Evolutionary conservation across 805 yeast species (phyloP).

Genomic region (Cyberlindnera mycetangii): DNA sequence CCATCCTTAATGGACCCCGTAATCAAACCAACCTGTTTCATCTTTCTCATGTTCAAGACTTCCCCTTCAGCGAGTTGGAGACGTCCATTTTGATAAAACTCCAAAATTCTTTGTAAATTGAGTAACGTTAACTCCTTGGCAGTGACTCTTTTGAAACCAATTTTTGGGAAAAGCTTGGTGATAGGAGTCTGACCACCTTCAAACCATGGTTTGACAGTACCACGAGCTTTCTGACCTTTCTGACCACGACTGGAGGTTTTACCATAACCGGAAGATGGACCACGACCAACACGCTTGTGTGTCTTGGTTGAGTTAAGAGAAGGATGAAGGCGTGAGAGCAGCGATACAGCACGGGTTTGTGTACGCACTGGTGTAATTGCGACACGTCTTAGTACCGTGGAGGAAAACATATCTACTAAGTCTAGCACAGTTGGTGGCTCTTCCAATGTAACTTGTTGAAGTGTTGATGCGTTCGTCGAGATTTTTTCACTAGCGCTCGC

Average conservation of each 20-base stretch:
- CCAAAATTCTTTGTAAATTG: constrained; percentile 66
- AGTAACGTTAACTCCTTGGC: constrained; percentile 46
- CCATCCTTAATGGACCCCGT: constrained; percentile 75
- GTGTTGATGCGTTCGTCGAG: neutral
- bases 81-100: constrained; percentile 67
- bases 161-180: constrained; percentile 77
- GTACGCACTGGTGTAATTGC: constrained; percentile 3
- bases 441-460: neutral
- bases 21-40: constrained; percentile 72
- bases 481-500: neutral
- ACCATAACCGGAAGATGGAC: constrained; percentile 91
- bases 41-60: constrained; percentile 67
- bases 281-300: constrained; percentile 86
- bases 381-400: constrained; percentile 6
- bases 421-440: neutral
- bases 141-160: constrained; percentile 75
- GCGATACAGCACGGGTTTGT: constrained; percentile 38
- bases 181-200: constrained; percentile 99
- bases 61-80: constrained; percentile 57
- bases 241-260: constrained; percentile 97
- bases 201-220: constrained; percentile 86
- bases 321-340: constrained; percentile 55
- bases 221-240: constrained; percentile 97
- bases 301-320: constrained; percentile 57
- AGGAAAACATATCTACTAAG: constrained; percentile 9